Evolutionary conservation across 2,329 filamentous ascomycete species (phyloP).

Genomic region (Ceratocystis alfenasii): DNA sequence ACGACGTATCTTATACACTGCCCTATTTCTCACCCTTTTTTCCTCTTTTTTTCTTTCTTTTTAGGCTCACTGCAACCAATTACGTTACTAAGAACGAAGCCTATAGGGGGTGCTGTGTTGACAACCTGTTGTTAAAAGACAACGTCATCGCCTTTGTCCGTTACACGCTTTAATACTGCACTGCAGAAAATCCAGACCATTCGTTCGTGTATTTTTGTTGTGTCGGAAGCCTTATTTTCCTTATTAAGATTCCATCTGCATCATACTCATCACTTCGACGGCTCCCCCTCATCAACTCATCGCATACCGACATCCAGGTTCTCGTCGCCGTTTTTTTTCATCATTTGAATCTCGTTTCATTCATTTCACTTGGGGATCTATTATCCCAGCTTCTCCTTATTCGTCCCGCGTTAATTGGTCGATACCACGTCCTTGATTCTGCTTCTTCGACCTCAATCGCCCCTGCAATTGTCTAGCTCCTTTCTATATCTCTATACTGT

Average conservation of each 20-base stretch:
- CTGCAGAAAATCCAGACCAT: not conserved
- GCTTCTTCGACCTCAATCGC: not conserved
- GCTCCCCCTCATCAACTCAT: not conserved
- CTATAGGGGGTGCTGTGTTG: not conserved
- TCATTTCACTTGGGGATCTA: not conserved
- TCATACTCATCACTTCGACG: not conserved
- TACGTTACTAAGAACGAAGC: too few relatives aligned
- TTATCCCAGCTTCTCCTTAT: conserved; percentile 5
- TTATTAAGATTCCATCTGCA: not conserved
- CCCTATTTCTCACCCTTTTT: not conserved
- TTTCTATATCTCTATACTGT: not conserved
- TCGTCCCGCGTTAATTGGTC: conserved; percentile 5
- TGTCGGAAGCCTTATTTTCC: not conserved
- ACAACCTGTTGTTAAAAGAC: conserved; percentile 1
- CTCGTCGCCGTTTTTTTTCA: not conserved
- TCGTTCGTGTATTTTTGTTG: not conserved
- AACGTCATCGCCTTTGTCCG: conserved; percentile 8
- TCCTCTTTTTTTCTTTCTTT: not conserved
- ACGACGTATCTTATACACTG: too few relatives aligned
- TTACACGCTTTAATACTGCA: not conserved
- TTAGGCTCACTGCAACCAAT: conserved; percentile 24
- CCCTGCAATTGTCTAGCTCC: not conserved
- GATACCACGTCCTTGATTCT: not conserved
- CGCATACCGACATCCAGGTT: not conserved
- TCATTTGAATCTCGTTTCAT: not conserved